Conservation (phyloP, 1,139 yeast species). For the Yamadazyma triangularis region DNA sequence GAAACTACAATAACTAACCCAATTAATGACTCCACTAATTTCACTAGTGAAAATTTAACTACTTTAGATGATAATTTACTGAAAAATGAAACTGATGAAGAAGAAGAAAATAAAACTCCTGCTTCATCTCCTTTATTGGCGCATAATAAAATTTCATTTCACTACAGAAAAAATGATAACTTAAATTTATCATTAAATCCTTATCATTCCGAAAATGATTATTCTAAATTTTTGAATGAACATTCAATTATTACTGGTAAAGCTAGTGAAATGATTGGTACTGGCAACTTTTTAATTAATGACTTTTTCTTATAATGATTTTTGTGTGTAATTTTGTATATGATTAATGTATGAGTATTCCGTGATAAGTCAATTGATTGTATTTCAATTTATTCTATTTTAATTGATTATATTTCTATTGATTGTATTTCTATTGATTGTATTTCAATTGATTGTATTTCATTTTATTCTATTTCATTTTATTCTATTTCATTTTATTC, state of each 20-base stretch:
- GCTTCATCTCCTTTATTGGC: constrained; percentile 15
- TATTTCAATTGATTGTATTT: no score
- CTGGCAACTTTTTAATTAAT: constrained; percentile 44
- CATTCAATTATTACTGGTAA: constrained; percentile 46
- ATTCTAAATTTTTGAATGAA: constrained; percentile 35
- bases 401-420: no score
- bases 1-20: background rate
- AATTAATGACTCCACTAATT: background rate
- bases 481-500: no score
- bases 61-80: background rate
- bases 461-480: no score
- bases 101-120: constrained; percentile 19
- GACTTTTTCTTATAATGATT: constrained; percentile 39
- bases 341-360: background rate
- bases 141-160: constrained; percentile 34
- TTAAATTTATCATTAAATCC: constrained; percentile 34
- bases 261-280: constrained; percentile 53
- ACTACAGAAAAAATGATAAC: constrained; percentile 42
- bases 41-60: background rate
- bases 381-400: no score
- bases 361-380: background rate
- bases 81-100: constrained; percentile 11
- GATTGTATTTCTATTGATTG: no score
- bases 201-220: constrained; percentile 9
- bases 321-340: no score